phyloP scores from a whole-genome alignment of 176 grass and related monocot species.

The Oryza officinalis region DNA sequence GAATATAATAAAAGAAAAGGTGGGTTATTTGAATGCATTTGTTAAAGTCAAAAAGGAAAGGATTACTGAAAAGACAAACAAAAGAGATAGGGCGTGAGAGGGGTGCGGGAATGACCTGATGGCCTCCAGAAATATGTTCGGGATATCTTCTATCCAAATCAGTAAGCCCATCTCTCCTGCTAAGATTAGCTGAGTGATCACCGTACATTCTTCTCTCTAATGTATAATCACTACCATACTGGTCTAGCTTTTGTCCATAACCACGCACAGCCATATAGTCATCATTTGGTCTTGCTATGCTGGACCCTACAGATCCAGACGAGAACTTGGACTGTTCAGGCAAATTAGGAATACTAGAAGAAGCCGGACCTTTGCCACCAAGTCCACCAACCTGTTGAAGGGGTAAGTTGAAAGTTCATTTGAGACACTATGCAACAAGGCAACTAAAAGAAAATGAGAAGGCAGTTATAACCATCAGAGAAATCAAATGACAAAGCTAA shows the following conservation, averaged over 20 bases:
- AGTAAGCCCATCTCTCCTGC: conserved; percentile 62
- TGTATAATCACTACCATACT: conserved; percentile 72
- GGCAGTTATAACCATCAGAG: conserved; percentile 3
- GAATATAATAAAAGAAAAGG: conserved; percentile 24
- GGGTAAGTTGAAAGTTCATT: conserved; percentile 6
- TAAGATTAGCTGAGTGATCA: conserved; percentile 75
- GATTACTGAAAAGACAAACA: not conserved
- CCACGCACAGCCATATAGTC: conserved; percentile 82
- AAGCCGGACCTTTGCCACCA: conserved; percentile 67
- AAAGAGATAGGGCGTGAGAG: not conserved
- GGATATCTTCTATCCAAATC: conserved; percentile 95
- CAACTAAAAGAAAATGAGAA: not conserved
- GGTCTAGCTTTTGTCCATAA: conserved; percentile 71
- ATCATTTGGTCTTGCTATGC: conserved; percentile 66
- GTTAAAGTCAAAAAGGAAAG: conserved; percentile 16
- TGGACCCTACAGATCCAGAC: conserved; percentile 59
- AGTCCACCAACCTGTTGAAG: conserved; percentile 71
- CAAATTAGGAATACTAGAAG: conserved; percentile 59
- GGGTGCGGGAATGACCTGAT: conserved; percentile 41
- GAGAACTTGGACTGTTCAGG: conserved; percentile 64
- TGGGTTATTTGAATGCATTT: conserved; percentile 1
- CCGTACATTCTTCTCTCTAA: conserved; percentile 83
- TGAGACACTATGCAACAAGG: conserved; percentile 8
- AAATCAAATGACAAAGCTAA: not conserved
- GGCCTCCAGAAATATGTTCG: conserved; percentile 59